These are phyloP conservation scores for Oryza longistaminata DNA, from an alignment of 176 grass and related monocot genomes.

Conservation along the genomic window DNA sequence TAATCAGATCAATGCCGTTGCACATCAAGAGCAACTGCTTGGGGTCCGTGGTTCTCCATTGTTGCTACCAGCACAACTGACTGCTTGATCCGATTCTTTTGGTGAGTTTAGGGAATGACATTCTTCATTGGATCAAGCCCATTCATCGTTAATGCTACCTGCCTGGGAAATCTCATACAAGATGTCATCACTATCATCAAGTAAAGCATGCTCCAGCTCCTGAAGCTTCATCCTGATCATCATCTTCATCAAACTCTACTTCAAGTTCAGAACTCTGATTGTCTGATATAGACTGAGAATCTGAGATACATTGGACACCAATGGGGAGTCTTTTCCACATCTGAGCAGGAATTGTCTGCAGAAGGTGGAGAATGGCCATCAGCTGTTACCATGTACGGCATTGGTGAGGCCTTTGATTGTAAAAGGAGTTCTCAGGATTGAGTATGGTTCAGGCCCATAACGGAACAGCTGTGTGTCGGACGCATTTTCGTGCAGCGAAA, in stretches of 20 bases:
- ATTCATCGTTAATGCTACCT: constrained; percentile 62
- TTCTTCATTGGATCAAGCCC: constrained; percentile 75
- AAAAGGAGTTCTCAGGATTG: constrained; percentile 52
- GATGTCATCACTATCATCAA: constrained; percentile 67
- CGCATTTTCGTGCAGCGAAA: constrained; percentile 50
- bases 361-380: constrained; percentile 39
- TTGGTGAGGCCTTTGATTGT: constrained; percentile 53
- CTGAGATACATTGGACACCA: constrained; percentile 70
- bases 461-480: constrained; percentile 51
- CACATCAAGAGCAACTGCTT: constrained; percentile 81
- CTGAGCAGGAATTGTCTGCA: constrained; percentile 56
- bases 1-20: constrained; percentile 68
- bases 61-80: constrained; percentile 67
- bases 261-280: constrained; percentile 64
- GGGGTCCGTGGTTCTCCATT: constrained; percentile 64
- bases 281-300: constrained; percentile 68
- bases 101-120: constrained; percentile 64
- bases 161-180: constrained; percentile 66
- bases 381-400: constrained; percentile 49
- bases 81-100: constrained; percentile 89
- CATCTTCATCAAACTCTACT: constrained; percentile 76
- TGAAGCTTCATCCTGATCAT: constrained; percentile 84
- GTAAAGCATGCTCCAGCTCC: constrained; percentile 85
- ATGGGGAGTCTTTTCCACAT: constrained; percentile 54
- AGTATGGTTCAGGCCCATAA: constrained; percentile 65